Conservation (phyloP, 495 filamentous ascomycete species). For the Penicillium longicatenatum region DNA sequence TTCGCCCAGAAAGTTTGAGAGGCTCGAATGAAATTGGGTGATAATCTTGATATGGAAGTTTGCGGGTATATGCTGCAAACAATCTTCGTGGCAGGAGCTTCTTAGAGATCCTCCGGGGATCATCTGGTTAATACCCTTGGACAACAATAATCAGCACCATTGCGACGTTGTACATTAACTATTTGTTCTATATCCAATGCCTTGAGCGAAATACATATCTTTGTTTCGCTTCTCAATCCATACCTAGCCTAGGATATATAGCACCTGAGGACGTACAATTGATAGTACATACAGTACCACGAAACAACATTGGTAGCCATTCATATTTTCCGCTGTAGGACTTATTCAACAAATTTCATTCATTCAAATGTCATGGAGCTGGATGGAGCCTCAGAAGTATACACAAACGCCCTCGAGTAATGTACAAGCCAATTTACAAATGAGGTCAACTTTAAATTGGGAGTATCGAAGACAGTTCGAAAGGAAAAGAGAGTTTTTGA, state of each 20-base stretch:
- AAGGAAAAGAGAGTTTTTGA: neutral
- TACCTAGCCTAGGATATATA: neutral
- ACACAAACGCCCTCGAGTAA: too few relatives aligned
- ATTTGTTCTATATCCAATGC: neutral
- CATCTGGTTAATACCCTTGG: neutral
- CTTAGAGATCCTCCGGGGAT: neutral
- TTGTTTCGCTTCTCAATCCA: neutral
- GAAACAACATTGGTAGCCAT: too few relatives aligned
- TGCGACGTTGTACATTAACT: constrained; percentile 10
- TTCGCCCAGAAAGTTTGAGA: neutral
- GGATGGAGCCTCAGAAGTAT: too few relatives aligned
- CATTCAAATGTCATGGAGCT: too few relatives aligned
- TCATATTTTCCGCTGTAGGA: too few relatives aligned
- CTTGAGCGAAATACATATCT: neutral
- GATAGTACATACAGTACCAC: too few relatives aligned
- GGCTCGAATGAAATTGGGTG: neutral
- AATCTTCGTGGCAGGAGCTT: neutral
- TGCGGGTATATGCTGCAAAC: neutral
- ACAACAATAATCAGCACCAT: neutral
- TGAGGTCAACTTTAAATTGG: too few relatives aligned
- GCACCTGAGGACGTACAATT: too few relatives aligned
- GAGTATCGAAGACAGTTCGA: too few relatives aligned
- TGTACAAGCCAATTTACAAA: too few relatives aligned
- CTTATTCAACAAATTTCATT: too few relatives aligned
- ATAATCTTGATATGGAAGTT: neutral